phyloP scores from a whole-genome alignment of 495 filamentous ascomycete species.

The Articulospora tetracladia region DNA sequence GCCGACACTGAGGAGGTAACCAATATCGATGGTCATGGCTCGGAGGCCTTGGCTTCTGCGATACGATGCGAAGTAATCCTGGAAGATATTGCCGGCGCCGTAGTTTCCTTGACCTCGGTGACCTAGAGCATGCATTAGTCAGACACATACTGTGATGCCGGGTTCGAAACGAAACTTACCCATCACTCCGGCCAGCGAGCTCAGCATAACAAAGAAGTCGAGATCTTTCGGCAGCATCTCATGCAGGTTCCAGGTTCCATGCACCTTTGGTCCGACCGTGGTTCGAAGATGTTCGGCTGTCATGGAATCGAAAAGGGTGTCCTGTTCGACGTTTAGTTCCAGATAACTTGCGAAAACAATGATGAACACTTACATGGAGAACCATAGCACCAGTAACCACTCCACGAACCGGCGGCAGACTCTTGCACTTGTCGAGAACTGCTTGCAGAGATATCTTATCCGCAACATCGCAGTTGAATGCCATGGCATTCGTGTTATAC shows the following conservation, averaged over 20 bases:
- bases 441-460: background rate
- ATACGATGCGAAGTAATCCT: constrained; percentile 47
- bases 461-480: background rate
- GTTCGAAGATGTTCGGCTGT: constrained; percentile 34
- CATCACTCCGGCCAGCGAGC: constrained; percentile 47
- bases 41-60: constrained; percentile 39
- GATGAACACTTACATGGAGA: constrained; percentile 19
- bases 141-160: too few relatives aligned
- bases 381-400: constrained; percentile 45
- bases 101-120: constrained; percentile 58
- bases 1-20: constrained; percentile 35
- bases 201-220: constrained; percentile 65
- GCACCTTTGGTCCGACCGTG: constrained; percentile 48
- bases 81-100: constrained; percentile 57
- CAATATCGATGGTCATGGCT: constrained; percentile 47
- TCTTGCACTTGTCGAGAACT: background rate
- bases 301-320: constrained; percentile 1
- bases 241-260: constrained; percentile 55
- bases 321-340: background rate
- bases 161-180: too few relatives aligned
- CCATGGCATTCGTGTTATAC: too few relatives aligned
- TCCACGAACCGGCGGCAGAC: constrained; percentile 35
- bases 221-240: constrained; percentile 32
- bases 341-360: background rate
- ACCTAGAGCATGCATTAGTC: constrained; percentile 52